phyloP scores from a whole-genome alignment of 2,329 filamentous ascomycete genomes.

The Didymella sp. region DNA sequence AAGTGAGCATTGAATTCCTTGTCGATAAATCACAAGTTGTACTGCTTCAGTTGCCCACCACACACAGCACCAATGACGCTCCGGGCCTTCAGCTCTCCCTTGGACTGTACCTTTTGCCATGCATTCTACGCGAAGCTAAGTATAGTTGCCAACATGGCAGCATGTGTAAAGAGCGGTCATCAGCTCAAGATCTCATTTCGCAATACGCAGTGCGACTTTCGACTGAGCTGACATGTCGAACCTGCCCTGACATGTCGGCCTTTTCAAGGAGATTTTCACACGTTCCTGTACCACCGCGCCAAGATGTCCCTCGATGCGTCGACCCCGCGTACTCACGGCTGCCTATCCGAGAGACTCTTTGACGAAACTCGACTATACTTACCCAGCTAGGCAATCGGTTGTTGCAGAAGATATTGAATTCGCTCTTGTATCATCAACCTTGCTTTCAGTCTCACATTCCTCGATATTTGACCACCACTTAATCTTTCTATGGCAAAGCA shows the following conservation, averaged over 20 bases:
- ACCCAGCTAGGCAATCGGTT: conserved; percentile 4
- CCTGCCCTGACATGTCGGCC: conserved; percentile 1
- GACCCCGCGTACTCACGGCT: conserved; percentile 3
- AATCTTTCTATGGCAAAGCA: background rate
- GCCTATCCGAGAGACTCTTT: background rate
- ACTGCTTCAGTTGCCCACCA: background rate
- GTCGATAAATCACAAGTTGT: background rate
- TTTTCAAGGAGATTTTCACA: background rate
- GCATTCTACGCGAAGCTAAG: conserved; percentile 19
- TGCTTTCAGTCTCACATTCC: conserved; percentile 19
- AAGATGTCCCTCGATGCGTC: background rate
- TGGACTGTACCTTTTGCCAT: conserved; percentile 6
- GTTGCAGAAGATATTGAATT: background rate
- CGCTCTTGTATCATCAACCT: conserved; percentile 4
- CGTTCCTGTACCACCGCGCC: conserved; percentile 16
- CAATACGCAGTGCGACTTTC: conserved; percentile 7
- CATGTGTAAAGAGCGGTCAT: background rate
- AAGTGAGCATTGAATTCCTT: conserved; percentile 10
- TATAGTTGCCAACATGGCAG: conserved; percentile 8
- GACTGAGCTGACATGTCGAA: conserved; percentile 7
- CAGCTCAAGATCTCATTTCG: conserved; percentile 2
- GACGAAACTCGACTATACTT: conserved; percentile 3
- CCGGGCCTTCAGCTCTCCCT: conserved; percentile 4
- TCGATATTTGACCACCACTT: background rate
- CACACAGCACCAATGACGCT: background rate